Evolutionary conservation across 768 basidiomycete species (phyloP).

Genomic region (Phaffia tasmanica): DNA sequence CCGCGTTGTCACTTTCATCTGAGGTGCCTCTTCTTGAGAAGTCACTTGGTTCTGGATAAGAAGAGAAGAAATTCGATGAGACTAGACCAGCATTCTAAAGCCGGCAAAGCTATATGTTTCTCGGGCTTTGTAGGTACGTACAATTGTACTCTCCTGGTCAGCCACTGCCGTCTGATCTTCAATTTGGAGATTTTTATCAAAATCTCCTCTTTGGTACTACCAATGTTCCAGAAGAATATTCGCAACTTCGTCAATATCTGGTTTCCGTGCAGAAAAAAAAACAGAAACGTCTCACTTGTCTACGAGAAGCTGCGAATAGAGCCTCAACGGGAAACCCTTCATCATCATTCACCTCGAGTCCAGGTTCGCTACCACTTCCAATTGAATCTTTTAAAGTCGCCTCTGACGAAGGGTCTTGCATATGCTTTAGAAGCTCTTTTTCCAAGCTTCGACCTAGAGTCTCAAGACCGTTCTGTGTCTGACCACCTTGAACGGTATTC

Average conservation of each 20-base stretch:
- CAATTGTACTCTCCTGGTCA: too few species aligned
- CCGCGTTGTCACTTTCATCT: neutral
- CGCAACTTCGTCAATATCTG: too few species aligned
- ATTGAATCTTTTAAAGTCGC: neutral
- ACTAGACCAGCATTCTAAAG: neutral
- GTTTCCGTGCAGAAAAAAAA: too few species aligned
- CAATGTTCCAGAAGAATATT: too few species aligned
- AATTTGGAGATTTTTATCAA: too few species aligned
- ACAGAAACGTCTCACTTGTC: constrained; percentile 9
- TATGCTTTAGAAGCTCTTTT: constrained; percentile 19
- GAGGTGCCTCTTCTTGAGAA: too few species aligned
- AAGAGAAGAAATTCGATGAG: neutral
- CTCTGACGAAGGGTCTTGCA: neutral
- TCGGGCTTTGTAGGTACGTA: neutral
- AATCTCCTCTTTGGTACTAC: too few species aligned
- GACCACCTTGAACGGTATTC: neutral
- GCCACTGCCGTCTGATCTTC: too few species aligned
- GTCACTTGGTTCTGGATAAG: too few species aligned
- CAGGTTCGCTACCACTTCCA: neutral
- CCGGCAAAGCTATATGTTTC: neutral
- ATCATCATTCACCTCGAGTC: neutral
- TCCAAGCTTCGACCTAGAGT: constrained; percentile 22
- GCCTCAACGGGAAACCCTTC: constrained; percentile 19
- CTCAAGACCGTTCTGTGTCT: neutral
- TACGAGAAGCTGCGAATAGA: constrained; percentile 11